Base-by-base conservation (phyloP, 2,329 filamentous ascomycete species). In the Alternaria solani region DNA sequence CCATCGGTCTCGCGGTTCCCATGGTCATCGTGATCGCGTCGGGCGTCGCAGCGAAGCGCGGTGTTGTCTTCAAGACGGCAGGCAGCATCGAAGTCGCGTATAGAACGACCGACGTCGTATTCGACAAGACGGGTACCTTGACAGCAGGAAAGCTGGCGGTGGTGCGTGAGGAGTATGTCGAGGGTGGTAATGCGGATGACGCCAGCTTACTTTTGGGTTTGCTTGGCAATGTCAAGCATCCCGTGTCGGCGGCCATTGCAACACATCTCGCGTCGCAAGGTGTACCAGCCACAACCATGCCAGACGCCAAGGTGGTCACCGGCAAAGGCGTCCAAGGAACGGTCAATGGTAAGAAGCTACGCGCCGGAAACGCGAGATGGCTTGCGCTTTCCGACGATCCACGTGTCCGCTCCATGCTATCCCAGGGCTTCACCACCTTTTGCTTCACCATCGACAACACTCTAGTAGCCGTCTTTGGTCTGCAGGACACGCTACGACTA, bases 101-200 rank as follows among this genome's bases (percentile, higher is more conserved):
- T 61, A 89, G 86, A 63, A 80, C 85, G 0, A 82, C 86, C 0
- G 86, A 93, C 66, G 86, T 93, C 2, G 85, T 94, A 0, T 90
- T 94, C 66, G 91, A 94, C 80, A 94, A 94, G 76, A 94, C 91
- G 0, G 91, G 91, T 0, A 94, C 91, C 0, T 72, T 94, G 18
- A 94, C 91, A 0, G 70, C 81, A 38, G 89, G 88, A 0, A 82
- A 84, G 38, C 75, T 86, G 1, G 57, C 65, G 0, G 80, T 84
- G 4, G 68, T 74, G 5, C 58, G 57, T 4, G 68, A 77, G 61
- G 61, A 68, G 28, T 72, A 72, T 52, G 42, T 75, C n/a, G 34
- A 49, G 8, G 16, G 43, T 18, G 32, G 61, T 57, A 11, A 59
- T 60, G 9, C 49, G 6, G 25, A 39, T n/a, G 12, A 20, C 0